These are phyloP conservation scores for Viola pubescens DNA, from an alignment of 441 rosid genomes.

Conservation along the genomic window DNA sequence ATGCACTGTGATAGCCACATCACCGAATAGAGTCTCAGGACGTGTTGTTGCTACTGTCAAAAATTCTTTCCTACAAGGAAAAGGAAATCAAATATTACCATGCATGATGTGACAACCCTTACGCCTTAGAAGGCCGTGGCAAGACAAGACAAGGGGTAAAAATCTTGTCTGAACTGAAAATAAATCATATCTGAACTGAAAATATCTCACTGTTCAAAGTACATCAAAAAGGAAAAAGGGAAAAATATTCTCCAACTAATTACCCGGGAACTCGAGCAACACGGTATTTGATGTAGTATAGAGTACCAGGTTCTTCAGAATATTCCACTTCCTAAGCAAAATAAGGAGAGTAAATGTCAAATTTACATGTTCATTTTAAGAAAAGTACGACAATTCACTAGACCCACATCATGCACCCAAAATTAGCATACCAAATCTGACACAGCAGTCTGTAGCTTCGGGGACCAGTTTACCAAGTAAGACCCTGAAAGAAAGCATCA, in stretches of 20 bases:
- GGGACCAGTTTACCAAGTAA: constrained; percentile 99
- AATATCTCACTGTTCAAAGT: neutral
- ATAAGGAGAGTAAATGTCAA: constrained; percentile 15
- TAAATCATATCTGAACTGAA: neutral
- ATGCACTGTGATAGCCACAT: constrained; percentile 91
- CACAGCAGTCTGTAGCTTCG: constrained; percentile 95
- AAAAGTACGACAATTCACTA: neutral
- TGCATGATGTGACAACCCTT: neutral
- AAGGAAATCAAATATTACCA: constrained; percentile 21
- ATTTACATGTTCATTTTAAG: no score
- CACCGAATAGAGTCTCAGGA: constrained; percentile 96
- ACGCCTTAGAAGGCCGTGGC: neutral
- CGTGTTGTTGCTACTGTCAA: constrained; percentile 93
- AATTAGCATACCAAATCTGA: constrained; percentile 77
- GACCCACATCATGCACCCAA: constrained; percentile 15
- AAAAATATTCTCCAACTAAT: neutral
- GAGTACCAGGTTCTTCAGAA: constrained; percentile 86
- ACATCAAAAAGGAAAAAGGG: neutral
- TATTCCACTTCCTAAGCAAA: constrained; percentile 86
- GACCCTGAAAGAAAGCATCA: constrained; percentile 53
- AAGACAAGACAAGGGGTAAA: neutral
- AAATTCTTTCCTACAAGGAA: constrained; percentile 57
- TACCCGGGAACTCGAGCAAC: constrained; percentile 95
- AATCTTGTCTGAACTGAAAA: neutral
- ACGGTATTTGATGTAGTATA: constrained; percentile 89